Evolutionary conservation across 2,329 filamentous ascomycete species (phyloP).

Genomic region (Arthroderma uncinatum): DNA sequence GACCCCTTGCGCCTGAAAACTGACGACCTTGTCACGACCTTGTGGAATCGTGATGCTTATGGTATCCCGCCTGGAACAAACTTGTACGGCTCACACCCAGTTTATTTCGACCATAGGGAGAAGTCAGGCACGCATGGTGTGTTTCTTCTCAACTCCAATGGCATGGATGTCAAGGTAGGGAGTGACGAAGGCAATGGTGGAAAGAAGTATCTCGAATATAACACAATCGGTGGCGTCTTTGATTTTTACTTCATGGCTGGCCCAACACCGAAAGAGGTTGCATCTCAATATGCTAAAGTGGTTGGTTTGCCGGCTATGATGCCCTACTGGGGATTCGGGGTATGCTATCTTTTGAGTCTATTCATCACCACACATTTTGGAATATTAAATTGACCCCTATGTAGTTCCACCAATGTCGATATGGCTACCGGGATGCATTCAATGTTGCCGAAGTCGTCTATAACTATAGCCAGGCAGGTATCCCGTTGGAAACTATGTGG

Average conservation of each 20-base stretch:
- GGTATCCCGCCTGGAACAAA: conserved; percentile 48
- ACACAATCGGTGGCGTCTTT: conserved; percentile 59
- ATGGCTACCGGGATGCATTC: conserved; percentile 42
- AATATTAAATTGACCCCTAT: background rate
- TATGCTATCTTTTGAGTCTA: conserved; percentile 15
- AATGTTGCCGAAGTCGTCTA: conserved; percentile 26
- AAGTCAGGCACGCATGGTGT: conserved; percentile 47
- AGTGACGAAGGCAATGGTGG: conserved; percentile 36
- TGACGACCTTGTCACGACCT: conserved; percentile 51
- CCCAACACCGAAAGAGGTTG: conserved; percentile 42
- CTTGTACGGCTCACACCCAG: conserved; percentile 56
- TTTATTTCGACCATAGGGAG: conserved; percentile 56
- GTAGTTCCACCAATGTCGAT: conserved; percentile 45
- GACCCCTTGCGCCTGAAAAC: conserved; percentile 55
- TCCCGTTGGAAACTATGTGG: conserved; percentile 28
- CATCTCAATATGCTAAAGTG: conserved; percentile 45
- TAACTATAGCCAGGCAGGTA: conserved; percentile 25
- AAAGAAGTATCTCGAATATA: conserved; percentile 61
- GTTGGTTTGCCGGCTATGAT: conserved; percentile 45
- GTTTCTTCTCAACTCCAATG: conserved; percentile 55
- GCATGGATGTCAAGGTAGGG: conserved; percentile 56
- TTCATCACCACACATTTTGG: background rate
- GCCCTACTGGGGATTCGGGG: conserved; percentile 51
- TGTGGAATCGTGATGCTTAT: conserved; percentile 55
- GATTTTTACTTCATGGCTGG: conserved; percentile 55